phyloP scores from a whole-genome alignment of 495 filamentous ascomycete species.

The Tuber indicum region DNA sequence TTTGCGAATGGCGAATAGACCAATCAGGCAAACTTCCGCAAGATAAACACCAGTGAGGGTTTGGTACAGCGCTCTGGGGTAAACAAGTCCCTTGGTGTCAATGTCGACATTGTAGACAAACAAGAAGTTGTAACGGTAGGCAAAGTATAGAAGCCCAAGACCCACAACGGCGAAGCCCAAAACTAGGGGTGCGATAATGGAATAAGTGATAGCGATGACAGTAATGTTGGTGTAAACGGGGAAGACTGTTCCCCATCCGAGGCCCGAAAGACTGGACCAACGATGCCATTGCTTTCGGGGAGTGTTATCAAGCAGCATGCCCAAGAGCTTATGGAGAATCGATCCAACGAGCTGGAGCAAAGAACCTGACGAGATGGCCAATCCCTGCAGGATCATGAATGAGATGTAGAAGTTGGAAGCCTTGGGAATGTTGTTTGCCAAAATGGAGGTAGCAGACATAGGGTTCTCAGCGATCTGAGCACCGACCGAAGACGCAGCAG shows the following conservation, averaged over 20 bases:
- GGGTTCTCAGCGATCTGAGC: constrained; percentile 61
- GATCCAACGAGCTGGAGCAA: constrained; percentile 74
- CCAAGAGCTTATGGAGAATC: constrained; percentile 68
- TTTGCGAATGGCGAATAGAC: constrained; percentile 69
- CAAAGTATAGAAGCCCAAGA: constrained; percentile 80
- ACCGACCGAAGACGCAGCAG: constrained; percentile 62
- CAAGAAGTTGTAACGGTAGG: constrained; percentile 90
- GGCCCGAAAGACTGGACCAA: constrained; percentile 56
- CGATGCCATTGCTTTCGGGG: constrained; percentile 56
- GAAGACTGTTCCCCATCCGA: constrained; percentile 83
- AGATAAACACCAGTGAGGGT: constrained; percentile 84
- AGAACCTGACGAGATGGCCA: constrained; percentile 69
- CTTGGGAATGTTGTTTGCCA: constrained; percentile 68
- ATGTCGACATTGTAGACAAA: constrained; percentile 79
- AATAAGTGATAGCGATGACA: constrained; percentile 83
- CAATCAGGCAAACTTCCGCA: constrained; percentile 77
- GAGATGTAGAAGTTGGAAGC: constrained; percentile 92
- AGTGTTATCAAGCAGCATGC: constrained; percentile 55
- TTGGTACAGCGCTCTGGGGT: constrained; percentile 85
- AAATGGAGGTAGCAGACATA: constrained; percentile 52
- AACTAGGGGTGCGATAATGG: constrained; percentile 83
- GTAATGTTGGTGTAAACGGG: constrained; percentile 78
- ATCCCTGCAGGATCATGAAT: constrained; percentile 88
- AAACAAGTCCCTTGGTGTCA: constrained; percentile 86
- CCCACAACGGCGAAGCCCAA: constrained; percentile 80